These are phyloP conservation scores for Calonectria ilicicola DNA, from an alignment of 2,329 filamentous ascomycete species.

Conservation along the genomic window DNA sequence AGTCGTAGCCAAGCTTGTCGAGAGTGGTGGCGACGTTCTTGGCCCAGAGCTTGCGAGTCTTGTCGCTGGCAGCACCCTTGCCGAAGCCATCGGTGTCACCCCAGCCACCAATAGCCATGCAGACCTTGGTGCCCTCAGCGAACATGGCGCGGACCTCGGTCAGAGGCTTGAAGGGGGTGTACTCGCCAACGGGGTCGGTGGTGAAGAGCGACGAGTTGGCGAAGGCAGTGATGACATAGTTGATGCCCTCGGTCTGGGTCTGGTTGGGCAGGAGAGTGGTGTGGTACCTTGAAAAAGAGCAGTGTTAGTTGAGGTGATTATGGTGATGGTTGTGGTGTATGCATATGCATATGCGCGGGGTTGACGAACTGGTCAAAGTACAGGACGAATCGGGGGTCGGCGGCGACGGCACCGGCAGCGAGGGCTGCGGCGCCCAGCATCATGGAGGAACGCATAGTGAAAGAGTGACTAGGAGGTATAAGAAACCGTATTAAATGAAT, in stretches of 20 bases:
- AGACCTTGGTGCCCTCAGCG: slow-evolving; percentile 64
- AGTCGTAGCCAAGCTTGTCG: slow-evolving; percentile 68
- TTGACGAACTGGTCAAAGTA: slow-evolving; percentile 60
- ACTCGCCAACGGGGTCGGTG: slow-evolving; percentile 50
- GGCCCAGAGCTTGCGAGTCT: slow-evolving; percentile 64
- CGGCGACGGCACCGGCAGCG: slow-evolving; percentile 32
- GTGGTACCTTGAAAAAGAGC: slow-evolving; percentile 53
- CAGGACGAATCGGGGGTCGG: slow-evolving; percentile 49
- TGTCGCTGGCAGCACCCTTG: slow-evolving; percentile 58
- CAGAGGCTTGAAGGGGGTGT: slow-evolving; percentile 66
- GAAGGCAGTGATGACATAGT: slow-evolving; percentile 67
- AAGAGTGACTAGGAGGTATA: not conserved
- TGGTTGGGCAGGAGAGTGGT: slow-evolving; percentile 49
- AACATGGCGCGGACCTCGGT: slow-evolving; percentile 65
- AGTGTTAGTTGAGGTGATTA: not conserved
- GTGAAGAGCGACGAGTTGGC: slow-evolving; percentile 64
- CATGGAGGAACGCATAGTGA: slow-evolving; percentile 24
- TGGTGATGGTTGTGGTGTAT: not conserved
- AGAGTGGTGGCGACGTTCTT: slow-evolving; percentile 68
- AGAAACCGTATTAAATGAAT: slow-evolving; percentile 1
- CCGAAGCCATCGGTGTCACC: slow-evolving; percentile 70
- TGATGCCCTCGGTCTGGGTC: slow-evolving; percentile 58
- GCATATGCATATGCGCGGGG: fast-evolving
- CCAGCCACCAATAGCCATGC: slow-evolving; percentile 76
- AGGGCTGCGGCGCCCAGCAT: slow-evolving; percentile 31